Percentiles rank a stretch among this genome's conserved stretches.
Conservation (phyloP, 2,329 filamentous ascomycete species). For the Trichoderma sp. region DNA sequence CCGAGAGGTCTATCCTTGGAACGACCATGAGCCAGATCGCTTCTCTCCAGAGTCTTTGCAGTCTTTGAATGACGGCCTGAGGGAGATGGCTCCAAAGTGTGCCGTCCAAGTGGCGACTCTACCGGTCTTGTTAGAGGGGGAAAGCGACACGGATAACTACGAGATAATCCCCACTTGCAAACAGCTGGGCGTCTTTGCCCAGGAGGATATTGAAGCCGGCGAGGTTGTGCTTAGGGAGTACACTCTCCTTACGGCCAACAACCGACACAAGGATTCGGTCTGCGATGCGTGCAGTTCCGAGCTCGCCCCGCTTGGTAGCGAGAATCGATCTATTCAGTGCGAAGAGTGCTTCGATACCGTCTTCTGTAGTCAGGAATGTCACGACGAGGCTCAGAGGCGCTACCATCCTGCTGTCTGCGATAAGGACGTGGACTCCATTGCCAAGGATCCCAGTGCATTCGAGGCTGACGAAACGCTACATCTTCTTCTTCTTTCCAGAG, state of each 20-base stretch:
- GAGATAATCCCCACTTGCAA: conserved; percentile 58
- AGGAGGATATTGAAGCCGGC: conserved; percentile 71
- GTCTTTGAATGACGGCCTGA: conserved; percentile 68
- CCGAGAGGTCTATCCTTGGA: conserved; percentile 69
- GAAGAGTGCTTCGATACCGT: conserved; percentile 63
- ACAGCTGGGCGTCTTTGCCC: conserved; percentile 89
- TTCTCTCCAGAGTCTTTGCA: conserved; percentile 66
- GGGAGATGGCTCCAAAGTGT: conserved; percentile 72
- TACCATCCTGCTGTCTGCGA: conserved; percentile 67
- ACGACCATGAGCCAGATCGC: conserved; percentile 65
- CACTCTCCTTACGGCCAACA: conserved; percentile 84
- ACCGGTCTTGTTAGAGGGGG: conserved; percentile 63
- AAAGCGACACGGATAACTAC: conserved; percentile 48
- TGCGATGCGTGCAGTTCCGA: conserved; percentile 85
- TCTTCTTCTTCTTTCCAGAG: conserved; percentile 58
- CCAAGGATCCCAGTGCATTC: conserved; percentile 59
- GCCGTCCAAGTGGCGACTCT: conserved; percentile 74
- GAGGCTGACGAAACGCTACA: conserved; percentile 62
- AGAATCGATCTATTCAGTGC: conserved; percentile 51
- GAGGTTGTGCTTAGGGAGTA: conserved; percentile 78
- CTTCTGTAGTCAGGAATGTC: conserved; percentile 62
- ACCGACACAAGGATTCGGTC: conserved; percentile 77
- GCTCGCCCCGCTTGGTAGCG: conserved; percentile 58
- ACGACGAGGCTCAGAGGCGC: conserved; percentile 52
- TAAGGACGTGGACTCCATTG: conserved; percentile 62